Conservation (phyloP, 306 rosid genomes). For the peach (Prunus persica) region DNA sequence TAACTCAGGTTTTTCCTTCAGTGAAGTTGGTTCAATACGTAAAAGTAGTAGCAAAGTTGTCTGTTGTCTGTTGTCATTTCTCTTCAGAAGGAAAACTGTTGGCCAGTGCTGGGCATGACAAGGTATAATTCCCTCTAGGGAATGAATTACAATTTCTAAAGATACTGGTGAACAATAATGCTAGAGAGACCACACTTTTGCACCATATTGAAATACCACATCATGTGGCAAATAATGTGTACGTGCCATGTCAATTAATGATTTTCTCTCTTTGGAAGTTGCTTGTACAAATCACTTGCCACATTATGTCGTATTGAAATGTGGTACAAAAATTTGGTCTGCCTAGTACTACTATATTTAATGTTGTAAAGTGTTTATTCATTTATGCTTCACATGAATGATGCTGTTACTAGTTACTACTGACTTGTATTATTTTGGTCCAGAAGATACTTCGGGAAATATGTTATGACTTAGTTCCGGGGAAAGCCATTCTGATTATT, state of each 20-base stretch:
- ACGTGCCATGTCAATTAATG: too few species aligned
- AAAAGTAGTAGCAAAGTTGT: constrained; percentile 80
- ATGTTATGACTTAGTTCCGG: too few species aligned
- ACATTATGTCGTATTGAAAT: too few species aligned
- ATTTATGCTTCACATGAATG: background rate
- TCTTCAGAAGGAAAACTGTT: constrained; percentile 93
- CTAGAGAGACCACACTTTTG: too few species aligned
- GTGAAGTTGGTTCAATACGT: constrained; percentile 74
- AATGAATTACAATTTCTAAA: constrained; percentile 27
- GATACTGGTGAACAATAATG: too few species aligned
- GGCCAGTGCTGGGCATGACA: constrained; percentile 98
- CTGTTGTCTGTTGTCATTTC: constrained; percentile 67
- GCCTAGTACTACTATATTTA: background rate
- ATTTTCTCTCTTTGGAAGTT: too few species aligned
- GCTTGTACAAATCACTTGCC: too few species aligned
- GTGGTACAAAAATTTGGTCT: too few species aligned
- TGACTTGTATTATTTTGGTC: background rate
- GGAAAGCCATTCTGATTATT: too few species aligned
- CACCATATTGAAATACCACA: too few species aligned
- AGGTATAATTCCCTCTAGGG: constrained; percentile 47
- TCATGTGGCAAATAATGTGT: too few species aligned
- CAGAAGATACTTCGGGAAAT: too few species aligned
- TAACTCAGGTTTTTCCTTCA: constrained; percentile 71
- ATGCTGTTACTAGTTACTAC: background rate
- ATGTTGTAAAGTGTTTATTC: background rate